Evolutionary conservation across 768 basidiomycete genomes (phyloP).

Genomic region (Boletellus ananas): DNA sequence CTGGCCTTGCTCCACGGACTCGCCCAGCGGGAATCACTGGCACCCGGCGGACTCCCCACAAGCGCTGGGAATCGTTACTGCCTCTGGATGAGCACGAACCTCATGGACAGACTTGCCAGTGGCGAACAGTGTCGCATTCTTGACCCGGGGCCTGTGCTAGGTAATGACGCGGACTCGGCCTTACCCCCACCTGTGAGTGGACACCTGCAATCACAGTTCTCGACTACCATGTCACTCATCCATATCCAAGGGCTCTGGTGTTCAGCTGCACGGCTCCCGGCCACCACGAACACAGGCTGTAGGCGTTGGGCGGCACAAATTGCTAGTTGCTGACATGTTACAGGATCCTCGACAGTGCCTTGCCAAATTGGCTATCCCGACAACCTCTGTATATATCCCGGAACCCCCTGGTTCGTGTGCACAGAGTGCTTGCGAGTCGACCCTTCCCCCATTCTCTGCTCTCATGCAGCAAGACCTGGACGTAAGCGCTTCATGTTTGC

Average conservation of each 20-base stretch:
- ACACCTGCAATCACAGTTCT: background rate
- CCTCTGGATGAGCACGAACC: background rate
- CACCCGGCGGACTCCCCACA: background rate
- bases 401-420: slow-evolving; percentile 1
- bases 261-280: slow-evolving; percentile 1
- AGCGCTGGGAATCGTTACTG: background rate
- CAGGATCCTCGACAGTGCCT: slow-evolving; percentile 11
- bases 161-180: background rate
- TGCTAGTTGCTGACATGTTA: background rate
- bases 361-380: slow-evolving; percentile 12
- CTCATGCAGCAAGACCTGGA: slow-evolving; percentile 4
- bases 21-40: background rate
- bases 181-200: slow-evolving; percentile 4
- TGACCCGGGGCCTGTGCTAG: background rate
- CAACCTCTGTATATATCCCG: background rate
- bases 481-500: slow-evolving; percentile 4
- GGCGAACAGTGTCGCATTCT: background rate
- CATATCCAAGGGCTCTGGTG: slow-evolving; percentile 1
- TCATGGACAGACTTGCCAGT: background rate
- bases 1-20: background rate
- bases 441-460: slow-evolving; percentile 1
- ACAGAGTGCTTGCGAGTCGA: slow-evolving; percentile 12
- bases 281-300: slow-evolving; percentile 4
- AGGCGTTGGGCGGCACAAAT: background rate
- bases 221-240: slow-evolving; percentile 2